Evolutionary conservation across 345 rosid genomes (phyloP), one percentile per base, ranked within the genome.

Genomic region (Euphorbia peplus): DNA sequence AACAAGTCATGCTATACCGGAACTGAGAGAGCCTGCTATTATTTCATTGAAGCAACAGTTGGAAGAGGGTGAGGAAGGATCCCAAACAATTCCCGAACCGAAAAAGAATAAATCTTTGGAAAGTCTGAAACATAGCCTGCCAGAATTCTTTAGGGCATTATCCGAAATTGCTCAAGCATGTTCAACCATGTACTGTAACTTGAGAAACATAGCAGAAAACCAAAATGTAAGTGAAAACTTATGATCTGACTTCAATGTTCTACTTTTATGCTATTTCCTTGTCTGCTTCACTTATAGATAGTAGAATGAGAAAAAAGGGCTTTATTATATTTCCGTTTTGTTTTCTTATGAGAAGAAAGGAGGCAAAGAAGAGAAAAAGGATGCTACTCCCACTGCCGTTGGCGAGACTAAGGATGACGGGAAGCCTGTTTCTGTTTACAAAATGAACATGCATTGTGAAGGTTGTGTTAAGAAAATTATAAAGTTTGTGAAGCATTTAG

Each of bases 381-480:
- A 32, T 3, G 82, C 75, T 48, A 65, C n/a, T n/a, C n/a, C n/a
- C n/a, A n/a, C n/a, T n/a, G n/a, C 16, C 35, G 69, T 69, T 61
- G 81, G 50, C 0, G 71, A 52, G 2, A 60, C 66, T 57, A 70
- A 76, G 30, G 79, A 67, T 30, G 80, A 73, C 73, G 88, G 74
- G 28, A 71, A 41, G 2, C 51, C 42, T 58, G 74, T 81, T 57
- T 83, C 83, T 74, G 87, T n/a, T 28, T 70, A 85, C 85, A 91
- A 87, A 82, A 68, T 76, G 67, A 89, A 89, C 62, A 76, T 95
- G 84, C 97, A 89, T 83, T 95, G 99, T 37, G 91, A 91, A 63
- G 97, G 95, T n/a, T 95, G 99, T 50, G 97, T 95, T 32, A 89
- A 87, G 84, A 76, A 76, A 63, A 26, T 76, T 42, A 63, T 29